Conservation (phyloP, 2,329 filamentous ascomycete genomes). For the Elsinoe fawcettii region DNA sequence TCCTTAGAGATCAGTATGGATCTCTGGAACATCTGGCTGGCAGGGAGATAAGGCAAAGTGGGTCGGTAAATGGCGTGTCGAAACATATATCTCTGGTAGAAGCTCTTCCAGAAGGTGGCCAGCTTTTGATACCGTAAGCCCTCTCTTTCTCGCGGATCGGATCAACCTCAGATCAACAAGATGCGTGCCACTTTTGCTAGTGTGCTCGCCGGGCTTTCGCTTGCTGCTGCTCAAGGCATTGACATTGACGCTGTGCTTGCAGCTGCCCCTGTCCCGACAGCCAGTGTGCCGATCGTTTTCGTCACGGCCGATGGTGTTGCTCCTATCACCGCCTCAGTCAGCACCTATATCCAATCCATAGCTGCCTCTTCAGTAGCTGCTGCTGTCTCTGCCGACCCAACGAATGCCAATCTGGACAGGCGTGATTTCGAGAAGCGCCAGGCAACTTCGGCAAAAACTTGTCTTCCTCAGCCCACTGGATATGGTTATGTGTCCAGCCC, state of each 20-base stretch:
- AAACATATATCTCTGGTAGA: neutral
- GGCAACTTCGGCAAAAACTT: neutral
- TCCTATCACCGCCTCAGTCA: neutral
- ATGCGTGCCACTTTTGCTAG: constrained; percentile 6
- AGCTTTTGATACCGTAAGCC: neutral
- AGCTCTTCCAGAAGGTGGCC: neutral
- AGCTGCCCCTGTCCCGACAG: neutral
- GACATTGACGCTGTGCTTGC: constrained; percentile 2
- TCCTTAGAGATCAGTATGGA: neutral
- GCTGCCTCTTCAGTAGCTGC: constrained; percentile 1
- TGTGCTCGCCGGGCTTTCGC: neutral
- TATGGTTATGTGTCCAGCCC: neutral
- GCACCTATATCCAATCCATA: neutral
- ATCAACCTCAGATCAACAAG: neutral
- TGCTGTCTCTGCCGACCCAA: constrained; percentile 1
- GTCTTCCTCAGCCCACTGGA: neutral
- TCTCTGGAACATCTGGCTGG: neutral
- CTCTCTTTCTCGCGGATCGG: neutral
- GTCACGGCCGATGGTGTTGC: neutral
- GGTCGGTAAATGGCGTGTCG: neutral
- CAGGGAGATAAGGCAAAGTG: neutral
- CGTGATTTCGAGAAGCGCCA: neutral
- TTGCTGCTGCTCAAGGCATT: constrained; percentile 1
- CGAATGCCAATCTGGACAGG: constrained; percentile 7
- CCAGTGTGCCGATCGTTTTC: neutral